Percentiles rank a stretch among this genome's conserved stretches.
These are phyloP conservation scores for Claviceps purpurea DNA, from an alignment of 2,329 filamentous ascomycete species.

Conservation along the genomic window DNA sequence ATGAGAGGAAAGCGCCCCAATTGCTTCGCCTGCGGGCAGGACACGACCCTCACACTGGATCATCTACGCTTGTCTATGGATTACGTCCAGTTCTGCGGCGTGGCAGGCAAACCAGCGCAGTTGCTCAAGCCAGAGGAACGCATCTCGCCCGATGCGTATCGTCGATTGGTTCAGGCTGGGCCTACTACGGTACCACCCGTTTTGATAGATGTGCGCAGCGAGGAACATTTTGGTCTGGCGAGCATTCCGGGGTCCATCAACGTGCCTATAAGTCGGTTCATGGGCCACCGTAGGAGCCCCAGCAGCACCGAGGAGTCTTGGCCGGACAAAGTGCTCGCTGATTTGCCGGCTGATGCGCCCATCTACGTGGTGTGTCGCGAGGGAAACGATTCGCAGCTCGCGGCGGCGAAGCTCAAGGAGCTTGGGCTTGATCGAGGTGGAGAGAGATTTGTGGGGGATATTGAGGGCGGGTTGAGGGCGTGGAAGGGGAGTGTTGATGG, in stretches of 20 bases:
- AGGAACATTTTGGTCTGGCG: slow-evolving; percentile 72
- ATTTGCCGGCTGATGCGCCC: slow-evolving; percentile 29
- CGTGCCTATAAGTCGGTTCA: slow-evolving; percentile 45
- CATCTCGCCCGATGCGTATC: slow-evolving; percentile 51
- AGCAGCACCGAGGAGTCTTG: slow-evolving; percentile 13
- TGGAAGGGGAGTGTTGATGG: slow-evolving; percentile 59
- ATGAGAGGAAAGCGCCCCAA: slow-evolving; percentile 55
- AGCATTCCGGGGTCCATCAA: slow-evolving; percentile 65
- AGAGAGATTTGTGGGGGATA: slow-evolving; percentile 51
- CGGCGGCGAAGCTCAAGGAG: slow-evolving; percentile 51
- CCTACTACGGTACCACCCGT: slow-evolving; percentile 27
- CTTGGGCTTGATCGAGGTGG: slow-evolving; percentile 39
- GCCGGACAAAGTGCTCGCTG: slow-evolving; percentile 24
- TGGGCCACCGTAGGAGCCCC: slow-evolving; percentile 23
- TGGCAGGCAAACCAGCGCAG: slow-evolving; percentile 32
- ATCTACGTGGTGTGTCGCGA: slow-evolving; percentile 63
- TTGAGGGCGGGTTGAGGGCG: slow-evolving; percentile 56
- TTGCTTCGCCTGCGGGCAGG: slow-evolving; percentile 64
- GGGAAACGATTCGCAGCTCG: slow-evolving; percentile 68
- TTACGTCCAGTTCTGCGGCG: slow-evolving; percentile 78
- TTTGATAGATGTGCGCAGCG: slow-evolving; percentile 72
- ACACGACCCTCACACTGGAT: slow-evolving; percentile 44
- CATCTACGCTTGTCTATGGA: slow-evolving; percentile 54
- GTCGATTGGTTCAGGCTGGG: slow-evolving; percentile 8
- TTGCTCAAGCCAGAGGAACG: slow-evolving; percentile 52